These are phyloP conservation scores for Populus alba DNA, from an alignment of 345 rosid species.

Conservation along the genomic window DNA sequence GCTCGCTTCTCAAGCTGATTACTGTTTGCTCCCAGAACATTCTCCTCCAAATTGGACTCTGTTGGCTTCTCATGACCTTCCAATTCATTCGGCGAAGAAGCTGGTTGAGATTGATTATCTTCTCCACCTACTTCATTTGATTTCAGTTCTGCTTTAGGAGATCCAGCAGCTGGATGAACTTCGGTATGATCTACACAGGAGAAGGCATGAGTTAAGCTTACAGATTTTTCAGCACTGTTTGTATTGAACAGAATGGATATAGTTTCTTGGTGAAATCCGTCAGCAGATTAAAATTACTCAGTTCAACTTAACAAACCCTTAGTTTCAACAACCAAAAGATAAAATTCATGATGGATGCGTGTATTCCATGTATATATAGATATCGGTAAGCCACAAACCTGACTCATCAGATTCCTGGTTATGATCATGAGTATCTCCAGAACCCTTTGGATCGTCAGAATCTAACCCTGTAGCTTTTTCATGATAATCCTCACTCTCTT, in stretches of 20 bases:
- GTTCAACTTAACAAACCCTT: not conserved
- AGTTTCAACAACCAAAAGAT: not conserved
- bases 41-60: constrained; percentile 8
- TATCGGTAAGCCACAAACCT: constrained; percentile 12
- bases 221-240: not conserved
- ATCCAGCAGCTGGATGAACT: constrained; percentile 18
- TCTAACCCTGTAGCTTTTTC: constrained; percentile 13
- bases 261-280: not conserved
- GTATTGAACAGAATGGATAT: not conserved
- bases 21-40: constrained; percentile 3
- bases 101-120: constrained; percentile 11
- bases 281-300: not conserved
- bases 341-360: not conserved
- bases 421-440: constrained; percentile 9
- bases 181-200: constrained; percentile 23
- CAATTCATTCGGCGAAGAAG: constrained; percentile 2
- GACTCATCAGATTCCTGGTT: constrained; percentile 3
- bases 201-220: not conserved
- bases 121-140: constrained; percentile 15
- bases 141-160: constrained; percentile 11
- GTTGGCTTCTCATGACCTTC: constrained; percentile 13
- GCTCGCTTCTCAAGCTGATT: constrained; percentile 16
- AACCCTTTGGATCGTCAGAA: constrained; percentile 6
- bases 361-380: not conserved
- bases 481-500: constrained; percentile 11